Conservation (phyloP, 441 rosid genomes). For the Jatropha multifida region DNA sequence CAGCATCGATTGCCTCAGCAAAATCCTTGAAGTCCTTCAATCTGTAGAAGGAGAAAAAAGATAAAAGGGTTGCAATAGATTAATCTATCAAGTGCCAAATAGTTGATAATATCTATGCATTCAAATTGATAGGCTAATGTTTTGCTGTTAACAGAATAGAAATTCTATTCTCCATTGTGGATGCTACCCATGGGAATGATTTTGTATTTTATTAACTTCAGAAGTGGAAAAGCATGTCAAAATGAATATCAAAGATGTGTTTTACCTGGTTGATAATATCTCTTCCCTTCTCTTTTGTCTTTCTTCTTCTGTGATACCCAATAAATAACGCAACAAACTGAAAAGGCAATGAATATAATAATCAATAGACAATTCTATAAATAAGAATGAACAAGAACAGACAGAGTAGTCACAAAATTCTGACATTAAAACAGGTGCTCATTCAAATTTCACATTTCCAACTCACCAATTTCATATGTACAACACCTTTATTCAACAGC, state of each 20-base stretch:
- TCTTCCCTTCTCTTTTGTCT: conserved; percentile 80
- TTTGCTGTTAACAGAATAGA: background rate
- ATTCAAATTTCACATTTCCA: background rate
- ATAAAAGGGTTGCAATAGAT: background rate
- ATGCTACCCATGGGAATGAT: background rate
- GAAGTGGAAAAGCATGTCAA: background rate
- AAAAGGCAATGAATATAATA: conserved; percentile 6
- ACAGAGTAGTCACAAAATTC: background rate
- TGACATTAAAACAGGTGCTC: background rate
- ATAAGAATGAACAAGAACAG: background rate
- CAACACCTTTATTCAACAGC: background rate
- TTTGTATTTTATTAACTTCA: background rate
- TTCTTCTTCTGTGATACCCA: conserved; percentile 87
- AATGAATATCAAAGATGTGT: background rate
- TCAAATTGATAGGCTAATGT: background rate
- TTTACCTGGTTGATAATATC: conserved; percentile 86
- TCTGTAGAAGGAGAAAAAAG: conserved; percentile 32
- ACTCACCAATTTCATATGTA: background rate
- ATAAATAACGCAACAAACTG: conserved; percentile 72
- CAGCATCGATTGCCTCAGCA: conserved; percentile 59
- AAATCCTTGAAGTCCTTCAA: conserved; percentile 86
- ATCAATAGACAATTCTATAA: background rate
- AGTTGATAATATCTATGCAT: background rate
- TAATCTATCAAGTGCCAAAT: background rate
- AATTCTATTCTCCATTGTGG: background rate